These are phyloP conservation scores for Neostapfia colusana DNA, from an alignment of 176 grass and related monocot genomes.

Conservation along the genomic window DNA sequence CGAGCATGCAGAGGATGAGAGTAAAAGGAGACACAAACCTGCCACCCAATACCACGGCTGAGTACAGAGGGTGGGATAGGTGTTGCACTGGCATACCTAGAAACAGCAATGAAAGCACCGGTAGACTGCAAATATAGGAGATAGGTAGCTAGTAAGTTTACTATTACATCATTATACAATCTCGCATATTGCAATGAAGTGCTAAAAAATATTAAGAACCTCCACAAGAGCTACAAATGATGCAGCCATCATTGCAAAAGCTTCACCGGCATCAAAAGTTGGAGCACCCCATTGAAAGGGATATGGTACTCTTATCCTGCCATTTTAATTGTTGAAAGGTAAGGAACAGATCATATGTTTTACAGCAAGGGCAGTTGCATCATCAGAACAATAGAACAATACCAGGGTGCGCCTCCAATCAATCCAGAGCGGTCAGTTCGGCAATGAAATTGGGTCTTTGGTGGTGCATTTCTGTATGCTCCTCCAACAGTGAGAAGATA, in stretches of 20 bases:
- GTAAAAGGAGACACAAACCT: constrained; percentile 53
- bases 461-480: constrained; percentile 78
- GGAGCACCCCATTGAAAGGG: constrained; percentile 98
- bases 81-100: constrained; percentile 95
- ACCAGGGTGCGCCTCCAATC: constrained; percentile 88
- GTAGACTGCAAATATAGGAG: constrained; percentile 69
- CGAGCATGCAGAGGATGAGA: neutral
- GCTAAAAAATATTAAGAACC: constrained; percentile 41
- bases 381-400: constrained; percentile 8
- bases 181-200: constrained; percentile 3
- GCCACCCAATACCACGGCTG: constrained; percentile 96
- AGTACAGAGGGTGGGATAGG: constrained; percentile 91
- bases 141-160: constrained; percentile 11
- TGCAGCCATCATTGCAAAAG: constrained; percentile 99
- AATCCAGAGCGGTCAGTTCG: constrained; percentile 91
- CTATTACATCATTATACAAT: constrained; percentile 17
- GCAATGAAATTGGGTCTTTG: constrained; percentile 96
- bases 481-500: constrained; percentile 96
- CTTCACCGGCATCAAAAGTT: constrained; percentile 93
- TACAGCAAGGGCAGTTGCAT: constrained; percentile 5
- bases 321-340: constrained; percentile 37
- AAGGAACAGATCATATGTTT: neutral
- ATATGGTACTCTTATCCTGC: constrained; percentile 98
- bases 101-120: constrained; percentile 85
- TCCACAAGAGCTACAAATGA: constrained; percentile 96